Base-by-base conservation (phyloP, 2,329 filamentous ascomycete species). In the Beauveria rudraprayagi region DNA sequence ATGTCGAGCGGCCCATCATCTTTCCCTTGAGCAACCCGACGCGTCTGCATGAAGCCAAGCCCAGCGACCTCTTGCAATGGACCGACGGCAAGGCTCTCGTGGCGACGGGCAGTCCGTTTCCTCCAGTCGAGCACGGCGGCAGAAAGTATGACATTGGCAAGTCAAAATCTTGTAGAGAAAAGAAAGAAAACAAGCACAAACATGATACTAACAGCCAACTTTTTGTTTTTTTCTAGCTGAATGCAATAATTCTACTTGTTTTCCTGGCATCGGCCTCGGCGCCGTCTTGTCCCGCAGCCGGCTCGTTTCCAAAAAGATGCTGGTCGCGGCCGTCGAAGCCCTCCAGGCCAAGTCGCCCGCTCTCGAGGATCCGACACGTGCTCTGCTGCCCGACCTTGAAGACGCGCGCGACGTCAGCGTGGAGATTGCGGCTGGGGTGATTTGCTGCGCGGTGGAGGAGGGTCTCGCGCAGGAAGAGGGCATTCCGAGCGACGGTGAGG, bases 21-120 rank as follows among this genome's bases (percentile, higher is more conserved):
- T 85, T 96, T 63, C 92, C 92, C 0, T 81, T 96, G 1, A 93
- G 89, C 2, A 96, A 96, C 71, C 92, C 92, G 0, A 96, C 91
- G 0, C 80, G 84, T 1, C 82, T 96, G 0, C 91, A 95, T 70
- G 92, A 96, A 73, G 92, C 91, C 1, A 82, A 86, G 8, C 92
- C 92, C 0, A 77, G 83, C 17, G 90, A 96, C 70, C 76, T 96
- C 24, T 85, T 88, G 60, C 73, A 83, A 2, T 96, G 91, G 92
- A 93, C 90, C 0, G 75, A 88, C 48, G 91, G 91, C 1, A 85
- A 84, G 65, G 91, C 86, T 0, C 80, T 96, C 3, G 86, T 94
- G 4, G 90, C 92, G 0, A 96, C 92, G 0, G 92, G 92, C 5
- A 91, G 87, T 9, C 91, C 92, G 0, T 96, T 95, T 70, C 80